Conservation (phyloP, 768 basidiomycete genomes). For the Plicaturopsis crispa region DNA sequence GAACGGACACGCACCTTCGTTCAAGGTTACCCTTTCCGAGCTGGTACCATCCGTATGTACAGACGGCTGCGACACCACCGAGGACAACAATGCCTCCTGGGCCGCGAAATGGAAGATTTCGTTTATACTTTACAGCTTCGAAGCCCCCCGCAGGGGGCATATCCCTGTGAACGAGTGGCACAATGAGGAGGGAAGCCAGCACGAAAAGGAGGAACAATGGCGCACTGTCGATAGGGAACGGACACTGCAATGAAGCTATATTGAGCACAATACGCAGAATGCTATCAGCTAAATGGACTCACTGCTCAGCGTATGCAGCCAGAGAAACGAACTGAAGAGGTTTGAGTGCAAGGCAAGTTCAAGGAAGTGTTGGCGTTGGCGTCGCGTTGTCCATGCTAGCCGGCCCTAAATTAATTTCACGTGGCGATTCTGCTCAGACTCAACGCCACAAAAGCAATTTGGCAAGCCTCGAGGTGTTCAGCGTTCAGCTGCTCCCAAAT, state of each 20-base stretch:
- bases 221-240: conserved; percentile 57
- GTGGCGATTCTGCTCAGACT: no score
- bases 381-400: conserved; percentile 27
- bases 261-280: not conserved
- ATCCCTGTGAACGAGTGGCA: conserved; percentile 49
- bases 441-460: no score
- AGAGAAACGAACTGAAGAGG: conserved; percentile 30
- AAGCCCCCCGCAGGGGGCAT: conserved; percentile 95
- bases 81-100: conserved; percentile 83
- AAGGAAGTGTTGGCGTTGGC: conserved; percentile 11
- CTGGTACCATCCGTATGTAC: conserved; percentile 87
- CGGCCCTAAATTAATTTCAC: no score
- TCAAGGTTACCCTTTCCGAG: conserved; percentile 88
- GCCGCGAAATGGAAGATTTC: conserved; percentile 86
- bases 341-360: conserved; percentile 26
- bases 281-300: no score
- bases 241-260: conserved; percentile 36
- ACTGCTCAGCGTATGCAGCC: no score
- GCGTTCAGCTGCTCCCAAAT: no score
- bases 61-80: conserved; percentile 78
- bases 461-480: no score
- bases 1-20: conserved; percentile 54
- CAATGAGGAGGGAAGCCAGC: not conserved
- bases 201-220: conserved; percentile 10
- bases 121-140: conserved; percentile 88